Percentiles rank a stretch among this genome's conserved stretches.
Conservation (phyloP, 192 early-diverging fungal species). For the Coemansia sp. region DNA sequence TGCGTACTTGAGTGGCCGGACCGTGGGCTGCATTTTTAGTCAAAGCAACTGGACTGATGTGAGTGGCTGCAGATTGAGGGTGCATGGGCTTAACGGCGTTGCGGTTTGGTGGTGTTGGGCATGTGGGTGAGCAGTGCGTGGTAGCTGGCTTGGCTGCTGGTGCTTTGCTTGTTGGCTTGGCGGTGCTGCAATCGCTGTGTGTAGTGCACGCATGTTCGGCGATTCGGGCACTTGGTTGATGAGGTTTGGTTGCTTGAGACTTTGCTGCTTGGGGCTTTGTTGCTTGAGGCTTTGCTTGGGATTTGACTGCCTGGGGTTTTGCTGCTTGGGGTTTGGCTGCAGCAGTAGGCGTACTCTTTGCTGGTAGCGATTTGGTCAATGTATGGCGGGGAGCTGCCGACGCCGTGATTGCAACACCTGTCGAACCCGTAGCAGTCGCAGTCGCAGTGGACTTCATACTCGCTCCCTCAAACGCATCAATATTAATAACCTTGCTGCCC, state of each 20-base stretch:
- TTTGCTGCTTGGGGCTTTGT: neutral
- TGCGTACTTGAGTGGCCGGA: neutral
- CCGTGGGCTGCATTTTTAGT: neutral
- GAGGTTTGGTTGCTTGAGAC: neutral
- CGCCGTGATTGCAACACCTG: neutral
- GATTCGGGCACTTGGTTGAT: neutral
- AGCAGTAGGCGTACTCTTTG: conserved; percentile 5
- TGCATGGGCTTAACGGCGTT: no score
- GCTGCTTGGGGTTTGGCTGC: neutral
- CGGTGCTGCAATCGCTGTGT: no score
- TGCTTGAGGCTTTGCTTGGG: neutral
- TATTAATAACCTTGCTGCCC: conserved; percentile 37
- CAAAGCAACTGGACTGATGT: neutral
- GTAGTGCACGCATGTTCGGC: no score
- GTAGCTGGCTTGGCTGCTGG: no score
- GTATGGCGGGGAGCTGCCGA: conserved; percentile 18
- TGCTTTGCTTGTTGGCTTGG: no score
- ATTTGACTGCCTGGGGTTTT: neutral
- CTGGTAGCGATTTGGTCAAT: conserved; percentile 14
- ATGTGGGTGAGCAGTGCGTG: no score
- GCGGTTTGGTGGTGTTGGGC: no score
- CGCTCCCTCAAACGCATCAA: conserved; percentile 28
- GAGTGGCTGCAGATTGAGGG: no score
- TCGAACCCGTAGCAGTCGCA: neutral
- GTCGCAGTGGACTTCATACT: conserved; percentile 17